Evolutionary conservation across 2,329 filamentous ascomycete genomes (phyloP).

Genomic region (Penicillium sp.): DNA sequence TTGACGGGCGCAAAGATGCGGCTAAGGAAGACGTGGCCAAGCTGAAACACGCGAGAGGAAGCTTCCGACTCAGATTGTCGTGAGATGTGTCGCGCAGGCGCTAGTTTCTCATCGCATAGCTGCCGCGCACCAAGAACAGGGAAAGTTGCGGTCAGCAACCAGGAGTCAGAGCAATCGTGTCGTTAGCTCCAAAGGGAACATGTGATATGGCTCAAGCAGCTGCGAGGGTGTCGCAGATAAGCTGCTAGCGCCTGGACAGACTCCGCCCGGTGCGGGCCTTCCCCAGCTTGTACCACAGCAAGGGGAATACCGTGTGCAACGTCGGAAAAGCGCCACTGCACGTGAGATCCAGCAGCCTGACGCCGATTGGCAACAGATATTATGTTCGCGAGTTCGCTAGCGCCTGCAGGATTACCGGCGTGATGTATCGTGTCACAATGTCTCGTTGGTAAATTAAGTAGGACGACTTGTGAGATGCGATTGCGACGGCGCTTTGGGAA

Average conservation of each 20-base stretch:
- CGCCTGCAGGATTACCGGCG: slow-evolving; percentile 2
- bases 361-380: slow-evolving; percentile 1
- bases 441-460: neutral
- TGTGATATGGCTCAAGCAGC: slow-evolving; percentile 1
- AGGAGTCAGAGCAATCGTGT: neutral
- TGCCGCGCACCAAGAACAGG: neutral
- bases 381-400: neutral
- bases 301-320: slow-evolving; percentile 8
- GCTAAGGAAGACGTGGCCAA: neutral
- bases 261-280: slow-evolving; percentile 6
- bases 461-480: neutral
- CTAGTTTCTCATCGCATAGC: slow-evolving; percentile 1
- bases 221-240: slow-evolving; percentile 1
- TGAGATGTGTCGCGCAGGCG: neutral
- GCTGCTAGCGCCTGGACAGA: slow-evolving; percentile 1
- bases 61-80: slow-evolving; percentile 3
- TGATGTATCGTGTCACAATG: slow-evolving; percentile 2
- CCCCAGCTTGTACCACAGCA: slow-evolving; percentile 12
- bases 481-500: neutral
- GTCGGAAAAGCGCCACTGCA: slow-evolving; percentile 10
- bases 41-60: neutral
- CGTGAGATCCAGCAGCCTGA: neutral
- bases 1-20: neutral
- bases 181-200: neutral
- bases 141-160: slow-evolving; percentile 1